Evolutionary conservation across 1,284 basidiomycete species (phyloP).

Genomic region (Ustilago sp.): DNA sequence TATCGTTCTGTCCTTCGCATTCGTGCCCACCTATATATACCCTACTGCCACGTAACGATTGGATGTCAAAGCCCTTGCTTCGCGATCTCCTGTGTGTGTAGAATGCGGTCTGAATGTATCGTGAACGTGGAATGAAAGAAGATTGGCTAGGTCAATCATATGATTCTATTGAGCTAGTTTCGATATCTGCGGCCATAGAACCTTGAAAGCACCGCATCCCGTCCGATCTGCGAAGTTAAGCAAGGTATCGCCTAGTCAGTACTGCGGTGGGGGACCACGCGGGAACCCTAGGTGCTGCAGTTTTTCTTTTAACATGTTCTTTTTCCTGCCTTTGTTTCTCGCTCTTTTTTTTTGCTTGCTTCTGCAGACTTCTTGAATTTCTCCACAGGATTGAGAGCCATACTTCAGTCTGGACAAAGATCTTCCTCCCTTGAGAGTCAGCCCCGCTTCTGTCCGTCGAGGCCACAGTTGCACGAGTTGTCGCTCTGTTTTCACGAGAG

Average conservation of each 20-base stretch:
- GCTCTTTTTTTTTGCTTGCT: neutral
- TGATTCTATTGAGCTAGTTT: too few relatives aligned
- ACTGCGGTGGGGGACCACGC: slow-evolving; percentile 85
- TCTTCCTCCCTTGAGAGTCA: neutral
- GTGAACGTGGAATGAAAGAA: too few relatives aligned
- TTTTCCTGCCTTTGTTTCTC: neutral
- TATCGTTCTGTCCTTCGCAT: neutral
- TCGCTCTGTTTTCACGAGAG: neutral
- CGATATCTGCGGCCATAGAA: slow-evolving; percentile 79
- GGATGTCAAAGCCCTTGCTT: too few relatives aligned
- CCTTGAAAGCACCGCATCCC: slow-evolving; percentile 83
- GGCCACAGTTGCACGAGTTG: neutral
- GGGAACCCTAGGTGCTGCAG: slow-evolving; percentile 84
- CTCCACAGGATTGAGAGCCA: too few relatives aligned
- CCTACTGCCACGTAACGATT: neutral
- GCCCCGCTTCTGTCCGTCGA: neutral
- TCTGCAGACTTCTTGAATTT: too few relatives aligned
- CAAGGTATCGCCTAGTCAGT: slow-evolving; percentile 83
- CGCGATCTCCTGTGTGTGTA: neutral
- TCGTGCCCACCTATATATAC: neutral
- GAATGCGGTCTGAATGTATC: neutral
- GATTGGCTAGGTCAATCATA: too few relatives aligned
- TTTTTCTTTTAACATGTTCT: neutral
- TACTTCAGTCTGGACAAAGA: neutral
- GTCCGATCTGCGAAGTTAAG: slow-evolving; percentile 84